These are phyloP conservation scores for Xylaria palmicola DNA, from an alignment of 495 filamentous ascomycete genomes.

Conservation along the genomic window DNA sequence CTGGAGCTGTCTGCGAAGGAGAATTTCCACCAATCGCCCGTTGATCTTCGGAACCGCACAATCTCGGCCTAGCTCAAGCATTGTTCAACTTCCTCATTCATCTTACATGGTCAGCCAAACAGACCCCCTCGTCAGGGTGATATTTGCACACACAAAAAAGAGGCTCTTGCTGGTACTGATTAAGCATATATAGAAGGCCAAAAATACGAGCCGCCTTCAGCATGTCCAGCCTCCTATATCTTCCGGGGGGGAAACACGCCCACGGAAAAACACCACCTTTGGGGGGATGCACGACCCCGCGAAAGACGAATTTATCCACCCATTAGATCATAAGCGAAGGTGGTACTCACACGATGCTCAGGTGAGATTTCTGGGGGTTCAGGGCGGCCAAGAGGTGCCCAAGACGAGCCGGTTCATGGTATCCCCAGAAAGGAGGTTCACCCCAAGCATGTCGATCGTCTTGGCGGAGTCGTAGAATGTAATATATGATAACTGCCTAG, in stretches of 20 bases:
- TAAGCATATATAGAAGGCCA: too few relatives aligned
- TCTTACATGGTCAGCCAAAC: neutral
- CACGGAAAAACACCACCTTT: neutral
- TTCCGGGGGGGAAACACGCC: too few relatives aligned
- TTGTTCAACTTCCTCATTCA: neutral
- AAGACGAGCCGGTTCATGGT: neutral
- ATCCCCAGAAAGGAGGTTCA: neutral
- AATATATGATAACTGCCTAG: neutral
- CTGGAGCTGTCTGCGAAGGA: neutral
- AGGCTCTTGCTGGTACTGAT: neutral
- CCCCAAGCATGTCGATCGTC: neutral
- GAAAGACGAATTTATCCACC: constrained; percentile 4
- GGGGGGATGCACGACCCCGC: neutral
- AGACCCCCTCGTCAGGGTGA: neutral
- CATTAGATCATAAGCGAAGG: neutral
- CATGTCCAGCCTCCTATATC: too few relatives aligned
- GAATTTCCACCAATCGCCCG: constrained; percentile 6
- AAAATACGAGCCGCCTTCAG: too few relatives aligned
- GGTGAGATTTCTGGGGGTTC: too few relatives aligned
- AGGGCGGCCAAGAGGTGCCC: neutral
- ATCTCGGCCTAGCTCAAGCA: neutral
- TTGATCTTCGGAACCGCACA: neutral
- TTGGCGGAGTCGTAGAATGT: neutral
- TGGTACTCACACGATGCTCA: neutral
- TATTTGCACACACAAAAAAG: neutral